Evolutionary conservation across 345 rosid genomes (phyloP), one percentile per base, ranked within the genome.

Genomic region (Gossypium bickii): DNA sequence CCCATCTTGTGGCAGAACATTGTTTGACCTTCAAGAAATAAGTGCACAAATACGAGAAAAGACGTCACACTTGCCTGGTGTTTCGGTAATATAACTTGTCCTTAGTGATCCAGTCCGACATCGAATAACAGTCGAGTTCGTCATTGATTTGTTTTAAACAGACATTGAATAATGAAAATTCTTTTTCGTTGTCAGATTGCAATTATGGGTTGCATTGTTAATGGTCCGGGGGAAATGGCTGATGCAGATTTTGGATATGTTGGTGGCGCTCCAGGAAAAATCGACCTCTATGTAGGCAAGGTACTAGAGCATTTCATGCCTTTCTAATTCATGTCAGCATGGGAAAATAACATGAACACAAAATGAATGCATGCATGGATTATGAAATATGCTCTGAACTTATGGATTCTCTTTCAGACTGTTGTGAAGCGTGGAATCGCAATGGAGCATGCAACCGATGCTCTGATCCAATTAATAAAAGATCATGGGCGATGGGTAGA

Each of bases 211-310:
- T 95, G 98, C 90, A 95, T 95, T 15, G 99, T 95, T 68, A 95
- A 93, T 70, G 99, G 99, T 59, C 98, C 99, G 0, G 99, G 99
- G 22, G 98, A 95, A 87, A 95, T 93, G 99, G 99, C 98, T 55
- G 99, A 95, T 79, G 99, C 99, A 57, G 99, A 93, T 80, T 95
- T 95, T 25, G 98, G 98, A 8, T 95, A 95, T 45, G 98, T 95
- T 2, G 99, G 99, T 9, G 99, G 98, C 25, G 89, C 97, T 76
- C 99, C 98, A 3, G 99, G 98, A 61, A 93, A 93, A 88, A 95
- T 93, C 9, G 99, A 93, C 82, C 91, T 95, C 51, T 91, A 95
- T 44, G 99, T 93, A 0, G 99, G 99, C 62, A 95, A 95, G 98
- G 98, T 93, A 81, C 61, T n/a, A 18, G 18, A n/a, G 13, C 49